phyloP scores from a whole-genome alignment of 2,329 filamentous ascomycete species.

The Lizonia empirigonia region DNA sequence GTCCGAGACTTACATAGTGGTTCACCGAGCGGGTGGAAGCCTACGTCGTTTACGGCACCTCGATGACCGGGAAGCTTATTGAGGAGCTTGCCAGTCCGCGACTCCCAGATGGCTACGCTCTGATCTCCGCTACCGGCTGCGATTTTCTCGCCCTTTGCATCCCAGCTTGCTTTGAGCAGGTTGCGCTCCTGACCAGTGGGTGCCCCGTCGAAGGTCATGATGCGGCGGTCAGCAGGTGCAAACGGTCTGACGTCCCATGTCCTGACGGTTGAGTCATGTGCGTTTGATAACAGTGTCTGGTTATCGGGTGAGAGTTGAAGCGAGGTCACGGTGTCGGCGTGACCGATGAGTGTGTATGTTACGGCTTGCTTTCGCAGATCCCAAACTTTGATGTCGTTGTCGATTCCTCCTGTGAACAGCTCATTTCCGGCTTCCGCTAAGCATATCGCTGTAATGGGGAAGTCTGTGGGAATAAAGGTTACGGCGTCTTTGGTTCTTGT shows the following conservation, averaged over 20 bases:
- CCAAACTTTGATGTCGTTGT: slow-evolving; percentile 98
- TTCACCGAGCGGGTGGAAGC: slow-evolving; percentile 83
- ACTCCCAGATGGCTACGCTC: slow-evolving; percentile 90
- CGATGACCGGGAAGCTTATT: slow-evolving; percentile 97
- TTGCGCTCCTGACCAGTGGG: slow-evolving; percentile 89
- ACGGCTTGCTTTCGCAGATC: slow-evolving; percentile 90
- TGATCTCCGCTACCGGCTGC: slow-evolving; percentile 89
- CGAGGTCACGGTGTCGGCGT: slow-evolving; percentile 90
- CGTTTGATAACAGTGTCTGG: slow-evolving; percentile 86
- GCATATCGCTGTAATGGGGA: slow-evolving; percentile 88
- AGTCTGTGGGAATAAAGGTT: slow-evolving; percentile 87
- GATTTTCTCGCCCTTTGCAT: slow-evolving; percentile 81
- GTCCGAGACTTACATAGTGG: slow-evolving; percentile 75
- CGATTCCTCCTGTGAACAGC: slow-evolving; percentile 91
- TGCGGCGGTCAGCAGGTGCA: slow-evolving; percentile 81
- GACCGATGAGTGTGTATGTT: slow-evolving; percentile 85
- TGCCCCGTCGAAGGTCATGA: slow-evolving; percentile 92
- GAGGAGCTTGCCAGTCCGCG: slow-evolving; percentile 82
- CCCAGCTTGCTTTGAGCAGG: slow-evolving; percentile 88
- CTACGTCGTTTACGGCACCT: slow-evolving; percentile 91
- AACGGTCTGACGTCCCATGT: slow-evolving; percentile 98
- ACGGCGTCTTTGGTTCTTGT: slow-evolving; percentile 86
- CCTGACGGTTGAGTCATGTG: slow-evolving; percentile 90
- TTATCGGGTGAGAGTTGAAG: slow-evolving; percentile 91
- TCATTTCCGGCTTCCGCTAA: slow-evolving; percentile 95